These are phyloP conservation scores for Apiospora sp. DNA, from an alignment of 2,329 filamentous ascomycete species.

Conservation along the genomic window DNA sequence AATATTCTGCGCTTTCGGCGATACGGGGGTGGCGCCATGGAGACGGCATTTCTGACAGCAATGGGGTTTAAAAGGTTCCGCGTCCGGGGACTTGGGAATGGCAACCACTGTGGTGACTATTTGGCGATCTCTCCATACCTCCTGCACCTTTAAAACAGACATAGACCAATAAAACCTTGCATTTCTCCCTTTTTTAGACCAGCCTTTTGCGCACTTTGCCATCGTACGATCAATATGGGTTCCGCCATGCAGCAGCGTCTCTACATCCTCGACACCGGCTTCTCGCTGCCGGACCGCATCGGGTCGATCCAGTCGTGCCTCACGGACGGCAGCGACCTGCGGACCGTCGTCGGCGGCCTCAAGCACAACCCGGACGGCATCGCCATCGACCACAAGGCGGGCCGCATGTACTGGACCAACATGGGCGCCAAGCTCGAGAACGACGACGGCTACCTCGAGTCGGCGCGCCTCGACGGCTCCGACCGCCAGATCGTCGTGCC, in stretches of 20 bases:
- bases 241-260: conserved; percentile 26
- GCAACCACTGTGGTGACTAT: neutral
- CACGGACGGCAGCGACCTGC: conserved; percentile 27
- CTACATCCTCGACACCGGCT: conserved; percentile 28
- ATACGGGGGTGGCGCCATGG: neutral
- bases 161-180: neutral
- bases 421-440: conserved; percentile 44
- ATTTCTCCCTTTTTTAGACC: neutral
- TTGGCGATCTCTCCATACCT: conserved; percentile 1
- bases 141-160: neutral
- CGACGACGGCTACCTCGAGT: conserved; percentile 46
- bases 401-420: conserved; percentile 48
- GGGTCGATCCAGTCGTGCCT: conserved; percentile 27
- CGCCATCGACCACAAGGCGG: conserved; percentile 34
- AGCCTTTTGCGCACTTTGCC: neutral
- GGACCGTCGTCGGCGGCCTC: conserved; percentile 30
- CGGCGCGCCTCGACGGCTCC: conserved; percentile 48
- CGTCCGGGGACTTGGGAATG: neutral
- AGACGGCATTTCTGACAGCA: neutral
- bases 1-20: conserved; percentile 4
- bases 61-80: neutral
- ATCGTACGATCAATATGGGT: conserved; percentile 20
- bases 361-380: conserved; percentile 37
- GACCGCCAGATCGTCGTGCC: conserved; percentile 47
- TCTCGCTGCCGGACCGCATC: conserved; percentile 25